Conservation (phyloP, 2,329 filamentous ascomycete species). For the Grosmannia clavigera region DNA sequence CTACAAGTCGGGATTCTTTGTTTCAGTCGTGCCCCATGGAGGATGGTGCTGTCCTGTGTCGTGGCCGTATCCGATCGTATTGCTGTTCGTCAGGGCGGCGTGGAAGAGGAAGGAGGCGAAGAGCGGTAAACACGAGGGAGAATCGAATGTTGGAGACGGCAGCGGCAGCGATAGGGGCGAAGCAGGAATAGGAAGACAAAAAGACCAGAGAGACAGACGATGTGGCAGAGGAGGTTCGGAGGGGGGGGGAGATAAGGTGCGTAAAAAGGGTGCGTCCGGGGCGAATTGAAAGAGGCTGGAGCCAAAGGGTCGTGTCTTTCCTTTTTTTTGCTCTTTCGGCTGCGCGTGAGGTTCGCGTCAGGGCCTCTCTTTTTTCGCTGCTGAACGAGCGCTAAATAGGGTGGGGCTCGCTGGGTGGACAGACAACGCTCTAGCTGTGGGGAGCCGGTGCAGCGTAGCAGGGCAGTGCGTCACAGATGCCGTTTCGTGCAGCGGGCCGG, state of each 20-base stretch:
- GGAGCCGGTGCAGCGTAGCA: not conserved
- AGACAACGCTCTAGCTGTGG: conserved; percentile 4
- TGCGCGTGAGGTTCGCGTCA: conserved; percentile 13
- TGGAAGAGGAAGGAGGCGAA: not conserved
- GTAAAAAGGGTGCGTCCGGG: not conserved
- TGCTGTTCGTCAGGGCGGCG: not conserved
- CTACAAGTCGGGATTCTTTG: not conserved
- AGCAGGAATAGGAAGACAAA: not conserved
- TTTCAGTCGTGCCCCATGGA: conserved; percentile 1
- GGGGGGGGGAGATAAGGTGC: not conserved
- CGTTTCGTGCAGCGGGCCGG: not conserved
- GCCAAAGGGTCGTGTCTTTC: conserved; percentile 6
- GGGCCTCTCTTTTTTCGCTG: not conserved
- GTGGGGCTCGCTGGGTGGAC: conserved; percentile 2
- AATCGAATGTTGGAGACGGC: not conserved
- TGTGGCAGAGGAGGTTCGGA: not conserved
- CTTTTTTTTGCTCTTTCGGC: conserved; percentile 1
- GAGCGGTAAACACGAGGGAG: not conserved
- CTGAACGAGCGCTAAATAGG: conserved; percentile 9
- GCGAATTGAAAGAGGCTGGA: not conserved
- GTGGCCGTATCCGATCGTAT: not conserved
- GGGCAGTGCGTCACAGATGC: not conserved
- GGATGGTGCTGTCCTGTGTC: not conserved
- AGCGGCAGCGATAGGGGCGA: not conserved
- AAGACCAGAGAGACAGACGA: not conserved